Base-by-base conservation (phyloP, 176 grass and related monocot species). In the Avena eriantha region DNA sequence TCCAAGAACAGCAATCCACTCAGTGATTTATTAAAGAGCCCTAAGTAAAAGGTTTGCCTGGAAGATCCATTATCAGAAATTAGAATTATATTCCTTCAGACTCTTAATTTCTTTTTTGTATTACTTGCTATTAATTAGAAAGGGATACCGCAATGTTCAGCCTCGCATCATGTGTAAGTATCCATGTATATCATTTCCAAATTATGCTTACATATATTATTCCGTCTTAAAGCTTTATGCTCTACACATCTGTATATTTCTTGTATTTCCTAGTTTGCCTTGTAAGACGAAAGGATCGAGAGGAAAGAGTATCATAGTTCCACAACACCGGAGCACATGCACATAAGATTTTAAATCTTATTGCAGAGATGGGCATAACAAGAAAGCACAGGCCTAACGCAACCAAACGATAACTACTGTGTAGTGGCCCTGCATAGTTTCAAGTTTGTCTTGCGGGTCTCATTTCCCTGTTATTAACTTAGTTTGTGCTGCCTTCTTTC, bases 401-500 rank as follows among this genome's bases (percentile, higher is more conserved):
- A 39, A 39, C 36, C 36, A 39, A 39, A 39, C 35, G 4, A 39
- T 4, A 6, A 39, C 36, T 39, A 39, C 39, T 6, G 5, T 41
- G 39, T 41, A 41, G 39, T 41, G 7, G 39, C 39, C 39, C 39
- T 7, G 39, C 5, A 41, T 41, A 41, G 39, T 41, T 41, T 41
- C 53, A 11, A 19, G n/a, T 39, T 22, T 57, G 19, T 33, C 12
- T 51, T 81, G 15, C 26, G 26, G 46, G 66, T 59, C 19, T 76
- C 64, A 35, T 77, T 63, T 87, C 14, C 68, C 35, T 54, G 68
- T 61, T 73, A 73, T 36, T 64, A 81, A 76, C 48, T 57, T 69
- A 50, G 48, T 59, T n/a, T 53, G 35, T 65, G 45, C 64, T 83
- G 45, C 54, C 72, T 87, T 83, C 0, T 86, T 85, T 88, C 10